phyloP scores from a whole-genome alignment of 106 monocot genomes.

The Dioscorea dumetorum region DNA sequence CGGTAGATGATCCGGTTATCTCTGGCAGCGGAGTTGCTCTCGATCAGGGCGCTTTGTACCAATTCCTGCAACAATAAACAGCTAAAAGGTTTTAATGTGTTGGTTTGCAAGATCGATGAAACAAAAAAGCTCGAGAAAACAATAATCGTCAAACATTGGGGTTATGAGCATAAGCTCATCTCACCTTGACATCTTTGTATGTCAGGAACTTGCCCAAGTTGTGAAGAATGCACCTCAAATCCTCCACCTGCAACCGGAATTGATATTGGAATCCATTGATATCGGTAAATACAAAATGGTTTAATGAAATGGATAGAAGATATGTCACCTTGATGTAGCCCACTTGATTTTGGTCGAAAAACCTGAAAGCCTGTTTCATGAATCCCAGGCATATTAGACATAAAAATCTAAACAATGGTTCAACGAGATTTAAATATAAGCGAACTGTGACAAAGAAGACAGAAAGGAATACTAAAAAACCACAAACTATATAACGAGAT shows the following conservation, averaged over 20 bases:
- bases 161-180: not conserved
- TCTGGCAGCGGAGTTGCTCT: conserved; percentile 69
- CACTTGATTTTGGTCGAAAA: conserved; percentile 69
- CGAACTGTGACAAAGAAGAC: too few relatives aligned
- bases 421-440: too few relatives aligned
- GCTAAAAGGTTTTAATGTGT: not conserved
- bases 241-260: conserved; percentile 58
- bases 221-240: conserved; percentile 82
- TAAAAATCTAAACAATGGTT: too few relatives aligned
- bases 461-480: too few relatives aligned
- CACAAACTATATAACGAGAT: too few relatives aligned
- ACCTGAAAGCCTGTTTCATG: conserved; percentile 70
- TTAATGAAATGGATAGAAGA: not conserved
- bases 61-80: conserved; percentile 49
- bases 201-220: conserved; percentile 82
- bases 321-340: conserved; percentile 70
- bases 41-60: conserved; percentile 68
- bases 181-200: conserved; percentile 80
- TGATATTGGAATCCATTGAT: not conserved
- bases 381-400: too few relatives aligned
- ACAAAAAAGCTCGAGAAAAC: not conserved
- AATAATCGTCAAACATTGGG: not conserved
- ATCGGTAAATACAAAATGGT: not conserved
- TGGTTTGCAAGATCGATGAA: not conserved
- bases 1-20: conserved; percentile 80